phyloP scores from a whole-genome alignment of 2,329 filamentous ascomycete species.

The Pseudogymnoascus sp. region DNA sequence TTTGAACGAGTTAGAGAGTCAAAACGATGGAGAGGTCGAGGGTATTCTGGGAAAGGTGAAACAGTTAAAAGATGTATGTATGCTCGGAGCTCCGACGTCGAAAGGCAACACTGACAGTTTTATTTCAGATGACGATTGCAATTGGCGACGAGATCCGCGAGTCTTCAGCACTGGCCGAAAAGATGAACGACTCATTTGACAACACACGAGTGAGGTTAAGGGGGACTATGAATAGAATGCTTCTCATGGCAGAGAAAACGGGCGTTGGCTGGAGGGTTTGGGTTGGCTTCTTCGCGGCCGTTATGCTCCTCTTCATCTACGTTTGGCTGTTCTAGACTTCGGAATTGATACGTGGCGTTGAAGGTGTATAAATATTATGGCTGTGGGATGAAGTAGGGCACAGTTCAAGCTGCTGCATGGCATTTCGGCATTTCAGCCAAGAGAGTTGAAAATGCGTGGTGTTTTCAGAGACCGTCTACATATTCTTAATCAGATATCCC shows the following conservation, averaged over 20 bases:
- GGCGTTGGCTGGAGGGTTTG: conserved; percentile 96
- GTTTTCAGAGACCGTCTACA: neutral
- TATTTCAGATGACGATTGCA: conserved; percentile 68
- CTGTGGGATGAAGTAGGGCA: neutral
- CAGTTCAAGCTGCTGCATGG: neutral
- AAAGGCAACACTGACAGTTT: neutral
- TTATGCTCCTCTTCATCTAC: conserved; percentile 78
- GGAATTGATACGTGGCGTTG: conserved; percentile 7
- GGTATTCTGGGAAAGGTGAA: conserved; percentile 87
- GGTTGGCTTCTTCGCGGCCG: conserved; percentile 79
- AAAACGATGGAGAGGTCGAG: conserved; percentile 85
- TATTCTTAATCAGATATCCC: neutral
- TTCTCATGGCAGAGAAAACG: conserved; percentile 87
- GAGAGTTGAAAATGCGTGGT: neutral
- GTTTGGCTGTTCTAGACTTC: conserved; percentile 73
- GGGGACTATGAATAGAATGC: conserved; percentile 95
- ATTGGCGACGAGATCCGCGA: conserved; percentile 96
- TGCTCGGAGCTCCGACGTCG: neutral
- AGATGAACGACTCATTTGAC: conserved; percentile 95
- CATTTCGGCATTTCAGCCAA: conserved; percentile 1
- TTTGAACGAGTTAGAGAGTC: conserved; percentile 86
- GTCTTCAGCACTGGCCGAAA: conserved; percentile 78
- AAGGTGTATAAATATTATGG: conserved; percentile 6
- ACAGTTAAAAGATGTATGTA: conserved; percentile 77
- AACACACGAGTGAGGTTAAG: conserved; percentile 70